Evolutionary conservation across 192 early-diverging fungal species (phyloP).

Genomic region (Coemansia nantahalensis): DNA sequence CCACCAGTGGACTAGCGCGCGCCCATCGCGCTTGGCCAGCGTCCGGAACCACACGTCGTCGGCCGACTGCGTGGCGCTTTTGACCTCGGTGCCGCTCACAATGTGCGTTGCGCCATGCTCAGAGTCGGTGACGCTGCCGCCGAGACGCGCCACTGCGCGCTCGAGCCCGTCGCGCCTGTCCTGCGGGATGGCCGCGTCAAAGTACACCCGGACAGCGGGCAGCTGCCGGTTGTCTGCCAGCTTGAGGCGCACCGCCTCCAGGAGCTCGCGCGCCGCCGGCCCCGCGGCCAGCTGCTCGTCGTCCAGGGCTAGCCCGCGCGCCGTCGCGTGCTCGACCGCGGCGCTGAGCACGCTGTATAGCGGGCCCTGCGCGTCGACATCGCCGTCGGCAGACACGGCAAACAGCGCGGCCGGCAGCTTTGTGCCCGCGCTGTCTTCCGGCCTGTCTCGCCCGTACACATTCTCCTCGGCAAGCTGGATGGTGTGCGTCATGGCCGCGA

Average conservation of each 20-base stretch:
- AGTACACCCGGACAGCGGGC: conserved; percentile 23
- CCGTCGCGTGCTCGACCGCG: conserved; percentile 24
- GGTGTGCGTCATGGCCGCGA: conserved; percentile 28
- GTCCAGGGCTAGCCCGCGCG: conserved; percentile 13
- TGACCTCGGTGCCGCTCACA: conserved; percentile 16
- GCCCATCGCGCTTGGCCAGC: conserved; percentile 44
- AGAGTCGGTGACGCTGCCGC: conserved; percentile 21
- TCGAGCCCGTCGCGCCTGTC: conserved; percentile 15
- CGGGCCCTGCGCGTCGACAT: conserved; percentile 26
- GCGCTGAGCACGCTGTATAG: conserved; percentile 42
- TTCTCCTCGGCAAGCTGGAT: conserved; percentile 41
- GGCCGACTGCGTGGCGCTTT: conserved; percentile 4
- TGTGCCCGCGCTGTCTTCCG: conserved; percentile 4
- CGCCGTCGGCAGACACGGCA: conserved; percentile 18
- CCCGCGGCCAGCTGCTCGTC: conserved; percentile 12
- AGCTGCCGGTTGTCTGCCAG: conserved; percentile 39
- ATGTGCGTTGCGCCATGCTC: conserved; percentile 33
- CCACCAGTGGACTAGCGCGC: conserved; percentile 76
- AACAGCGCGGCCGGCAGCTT: conserved; percentile 37
- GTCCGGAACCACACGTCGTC: conserved; percentile 53
- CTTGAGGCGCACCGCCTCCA: conserved; percentile 35
- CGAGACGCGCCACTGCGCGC: conserved; percentile 12
- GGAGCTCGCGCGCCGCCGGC: conserved; percentile 9
- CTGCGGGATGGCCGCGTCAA: conserved; percentile 18
- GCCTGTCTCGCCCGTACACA: conserved; percentile 14